Percentiles rank a stretch among this genome's conserved stretches.
Evolutionary conservation across 768 basidiomycete genomes (phyloP).

Genomic region (Phlegmacium glaucopus): DNA sequence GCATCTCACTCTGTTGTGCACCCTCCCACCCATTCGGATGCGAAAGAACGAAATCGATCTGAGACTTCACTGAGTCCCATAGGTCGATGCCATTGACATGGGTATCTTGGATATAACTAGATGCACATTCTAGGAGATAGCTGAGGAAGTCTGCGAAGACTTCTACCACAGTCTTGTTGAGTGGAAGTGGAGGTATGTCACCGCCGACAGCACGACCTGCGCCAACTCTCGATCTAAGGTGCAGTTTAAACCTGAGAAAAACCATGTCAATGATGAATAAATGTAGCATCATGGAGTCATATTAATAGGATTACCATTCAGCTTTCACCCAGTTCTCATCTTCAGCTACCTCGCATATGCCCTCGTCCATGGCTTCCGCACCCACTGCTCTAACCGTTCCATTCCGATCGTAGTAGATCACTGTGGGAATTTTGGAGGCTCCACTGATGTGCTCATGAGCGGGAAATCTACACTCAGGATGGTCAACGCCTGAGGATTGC

Average conservation of each 20-base stretch:
- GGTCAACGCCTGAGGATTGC: no score
- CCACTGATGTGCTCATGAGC: constrained; percentile 43
- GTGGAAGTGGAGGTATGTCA: constrained; percentile 40
- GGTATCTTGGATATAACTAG: constrained; percentile 41
- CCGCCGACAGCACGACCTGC: constrained; percentile 21
- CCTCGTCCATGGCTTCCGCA: constrained; percentile 43
- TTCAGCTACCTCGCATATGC: constrained; percentile 36
- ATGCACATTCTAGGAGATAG: constrained; percentile 42
- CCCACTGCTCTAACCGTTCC: constrained; percentile 41
- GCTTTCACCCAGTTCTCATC: constrained; percentile 47
- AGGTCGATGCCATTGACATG: constrained; percentile 38
- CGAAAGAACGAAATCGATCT: constrained; percentile 42
- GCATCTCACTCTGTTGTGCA: constrained; percentile 39
- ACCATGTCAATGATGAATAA: not conserved
- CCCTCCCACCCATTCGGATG: constrained; percentile 46
- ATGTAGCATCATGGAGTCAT: not conserved
- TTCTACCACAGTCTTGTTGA: constrained; percentile 36
- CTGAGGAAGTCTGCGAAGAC: constrained; percentile 47
- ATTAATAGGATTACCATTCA: constrained; percentile 38
- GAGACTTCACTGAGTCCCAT: constrained; percentile 37
- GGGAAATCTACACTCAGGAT: constrained; percentile 42
- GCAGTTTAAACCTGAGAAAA: constrained; percentile 34
- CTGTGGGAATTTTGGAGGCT: constrained; percentile 43
- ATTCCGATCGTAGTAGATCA: constrained; percentile 41
- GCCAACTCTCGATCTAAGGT: constrained; percentile 25